Base-by-base conservation (phyloP, 805 yeast species). In the Debaryomyces hansenii region DNA sequence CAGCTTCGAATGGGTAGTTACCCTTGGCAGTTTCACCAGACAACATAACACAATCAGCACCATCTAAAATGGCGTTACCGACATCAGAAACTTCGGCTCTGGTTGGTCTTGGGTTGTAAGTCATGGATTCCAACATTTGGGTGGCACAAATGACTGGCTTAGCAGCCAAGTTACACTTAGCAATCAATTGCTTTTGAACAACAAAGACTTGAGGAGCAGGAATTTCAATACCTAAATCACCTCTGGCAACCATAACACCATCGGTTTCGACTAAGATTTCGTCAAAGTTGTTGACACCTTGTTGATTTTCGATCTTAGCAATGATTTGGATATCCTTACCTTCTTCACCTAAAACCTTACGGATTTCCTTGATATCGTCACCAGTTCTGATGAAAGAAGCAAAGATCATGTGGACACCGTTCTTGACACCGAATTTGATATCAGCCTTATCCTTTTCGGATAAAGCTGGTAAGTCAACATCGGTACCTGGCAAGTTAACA, bases 1-100 rank as follows among this genome's bases (percentile, higher is more conserved):
- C 99, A 54, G 99, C 96, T 80, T 94, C 96, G 54, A 85, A 73
- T 71, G 99, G 99, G 81, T 94, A 94, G 82, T 84, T 84, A 80
- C 99, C 99, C 85, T 94, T 94, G 67, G 99, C 99, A 63, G 99
- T 94, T 80, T 94, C 99, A 72, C 99, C 99, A 48, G 96, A 87
- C 71, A 94, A 83, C 99, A 94, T 94, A 70, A 94, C 98, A 87
- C 99, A 94, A 80, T 94, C 99, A 65, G 98, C 97, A 77, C 99
- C 99, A 68, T 94, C 99, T 69, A 94, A 82, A 58, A 94, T 88
- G 62, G 99, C 99, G 76, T 94, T 94, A 78, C 99, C 99, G 55
- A 94, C 99, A 74, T 94, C 99, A 47, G 96, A 86, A 52, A 94
- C 99, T 79, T 94, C 99, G 60, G 99, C 99, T 80, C 99, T 88